Conservation (phyloP, 73 alveolate species). For the Tetrahymena borealis region DNA sequence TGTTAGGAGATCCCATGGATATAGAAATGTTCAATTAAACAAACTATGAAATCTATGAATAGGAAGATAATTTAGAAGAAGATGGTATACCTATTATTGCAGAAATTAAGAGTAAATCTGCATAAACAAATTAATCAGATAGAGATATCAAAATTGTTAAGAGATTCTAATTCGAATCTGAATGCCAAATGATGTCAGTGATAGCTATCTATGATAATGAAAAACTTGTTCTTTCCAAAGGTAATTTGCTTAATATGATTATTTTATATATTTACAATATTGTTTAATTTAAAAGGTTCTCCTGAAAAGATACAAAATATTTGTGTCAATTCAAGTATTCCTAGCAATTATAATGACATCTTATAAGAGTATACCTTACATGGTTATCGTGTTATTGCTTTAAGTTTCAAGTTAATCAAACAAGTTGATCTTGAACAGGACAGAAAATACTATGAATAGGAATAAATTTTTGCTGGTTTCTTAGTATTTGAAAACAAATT, state of each 20-base stretch:
- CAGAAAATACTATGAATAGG: conserved; percentile 51
- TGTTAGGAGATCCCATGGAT: conserved; percentile 44
- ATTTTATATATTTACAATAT: neutral
- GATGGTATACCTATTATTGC: neutral
- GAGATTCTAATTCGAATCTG: conserved; percentile 17
- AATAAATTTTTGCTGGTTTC: conserved; percentile 71
- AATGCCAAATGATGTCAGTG: conserved; percentile 28
- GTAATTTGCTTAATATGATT: neutral
- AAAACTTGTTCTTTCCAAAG: neutral
- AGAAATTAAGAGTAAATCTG: neutral
- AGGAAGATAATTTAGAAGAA: conserved; percentile 23
- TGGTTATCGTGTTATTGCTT: conserved; percentile 83
- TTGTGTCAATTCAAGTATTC: conserved; percentile 43
- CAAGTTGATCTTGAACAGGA: conserved; percentile 41
- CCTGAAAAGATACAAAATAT: conserved; percentile 80
- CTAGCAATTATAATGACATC: conserved; percentile 60
- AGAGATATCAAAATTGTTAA: conserved; percentile 2
- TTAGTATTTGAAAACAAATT: conserved; percentile 68
- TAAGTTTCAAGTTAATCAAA: conserved; percentile 50
- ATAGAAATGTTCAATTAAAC: conserved; percentile 26
- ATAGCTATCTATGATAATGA: neutral
- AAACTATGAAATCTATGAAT: neutral
- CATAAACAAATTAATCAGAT: neutral
- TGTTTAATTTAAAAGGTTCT: conserved; percentile 68
- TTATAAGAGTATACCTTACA: conserved; percentile 65